Base-by-base conservation (phyloP, 2,329 filamentous ascomycete genomes). In the Aaosphaeria pasadenensis region DNA sequence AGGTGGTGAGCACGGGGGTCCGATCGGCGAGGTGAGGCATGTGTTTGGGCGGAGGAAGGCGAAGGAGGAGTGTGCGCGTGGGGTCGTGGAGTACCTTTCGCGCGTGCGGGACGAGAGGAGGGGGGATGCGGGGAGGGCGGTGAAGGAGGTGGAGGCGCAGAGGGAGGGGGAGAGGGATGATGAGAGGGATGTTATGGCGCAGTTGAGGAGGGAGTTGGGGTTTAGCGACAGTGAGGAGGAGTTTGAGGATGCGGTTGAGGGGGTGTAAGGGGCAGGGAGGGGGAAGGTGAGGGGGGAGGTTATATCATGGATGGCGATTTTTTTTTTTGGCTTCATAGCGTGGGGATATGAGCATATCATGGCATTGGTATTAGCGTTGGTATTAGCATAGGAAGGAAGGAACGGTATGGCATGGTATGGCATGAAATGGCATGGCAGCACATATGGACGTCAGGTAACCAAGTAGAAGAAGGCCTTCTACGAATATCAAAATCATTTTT, bases 31-130 rank as follows among this genome's bases (percentile, higher is more conserved):
- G 46, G 71, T 76, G 2, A 50, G 61, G 0, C 64, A 72, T 46
- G 61, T 79, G 0, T 74, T 63, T 51, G 77, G 78, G 3, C 75
- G 73, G 66, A 77, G 77, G 61, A 74, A 66, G 42, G 76, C 76
- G 0, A 77, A 74, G 58, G 74, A 79, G 49, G 70, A 71, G 51
- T 73, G 75, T 59, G 77, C 77, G n/a, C 59, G 66, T 48, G 46
- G 62, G 32, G 69, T 77, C 7, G 47, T 75, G 30, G 55, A 45
- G 29, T 65, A 76, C 40, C 54, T 79, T 40, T 58, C 63, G 44
- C 62, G 60, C 11, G 65, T 77, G 33, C 53, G 36, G 51, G 54
- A 51, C 43, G 38, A 49, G 49, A 42, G 67, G 48, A n/a, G 56
- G 45, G 52, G 32, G 39, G 44, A 46, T 64, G 33, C 9, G 33